phyloP scores from a whole-genome alignment of 2,329 filamentous ascomycete species.

The Bipolaris zeicola region DNA sequence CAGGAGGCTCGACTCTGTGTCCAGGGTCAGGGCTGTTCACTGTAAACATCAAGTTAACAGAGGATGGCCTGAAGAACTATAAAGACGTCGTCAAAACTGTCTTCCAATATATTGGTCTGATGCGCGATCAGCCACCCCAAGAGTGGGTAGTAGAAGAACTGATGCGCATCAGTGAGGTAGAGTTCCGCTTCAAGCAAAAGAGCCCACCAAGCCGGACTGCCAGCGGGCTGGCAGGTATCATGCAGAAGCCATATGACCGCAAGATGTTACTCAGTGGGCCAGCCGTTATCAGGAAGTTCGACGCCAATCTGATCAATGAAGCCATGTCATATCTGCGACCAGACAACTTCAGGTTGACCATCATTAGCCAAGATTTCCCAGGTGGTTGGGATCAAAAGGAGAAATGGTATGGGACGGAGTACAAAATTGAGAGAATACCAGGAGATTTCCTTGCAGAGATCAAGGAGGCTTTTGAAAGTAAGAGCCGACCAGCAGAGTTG shows the following conservation, averaged over 20 bases:
- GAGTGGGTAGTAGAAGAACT: conserved; percentile 96
- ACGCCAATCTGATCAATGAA: conserved; percentile 74
- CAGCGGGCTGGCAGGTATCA: conserved; percentile 79
- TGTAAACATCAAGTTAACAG: conserved; percentile 78
- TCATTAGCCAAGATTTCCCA: conserved; percentile 83
- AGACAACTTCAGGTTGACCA: conserved; percentile 85
- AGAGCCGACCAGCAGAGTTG: conserved; percentile 69
- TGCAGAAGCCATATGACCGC: conserved; percentile 88
- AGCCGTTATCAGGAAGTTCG: conserved; percentile 77
- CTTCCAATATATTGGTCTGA: conserved; percentile 89
- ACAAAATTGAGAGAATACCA: conserved; percentile 80
- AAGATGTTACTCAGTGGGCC: conserved; percentile 86
- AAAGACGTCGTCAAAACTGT: conserved; percentile 80
- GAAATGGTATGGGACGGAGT: conserved; percentile 98
- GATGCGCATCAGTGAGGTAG: conserved; percentile 85
- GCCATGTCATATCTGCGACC: conserved; percentile 76
- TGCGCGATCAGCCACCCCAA: conserved; percentile 79
- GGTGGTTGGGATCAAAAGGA: conserved; percentile 87
- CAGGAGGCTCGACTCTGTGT: conserved; percentile 76
- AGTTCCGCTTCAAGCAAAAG: conserved; percentile 96
- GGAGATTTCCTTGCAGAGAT: conserved; percentile 75
- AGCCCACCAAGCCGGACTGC: conserved; percentile 87
- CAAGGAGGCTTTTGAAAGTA: conserved; percentile 64
- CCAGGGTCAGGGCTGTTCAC: conserved; percentile 82
- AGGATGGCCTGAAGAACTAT: conserved; percentile 83